Evolutionary conservation across 2,329 filamentous ascomycete species (phyloP).

Genomic region (Venturia asperata): DNA sequence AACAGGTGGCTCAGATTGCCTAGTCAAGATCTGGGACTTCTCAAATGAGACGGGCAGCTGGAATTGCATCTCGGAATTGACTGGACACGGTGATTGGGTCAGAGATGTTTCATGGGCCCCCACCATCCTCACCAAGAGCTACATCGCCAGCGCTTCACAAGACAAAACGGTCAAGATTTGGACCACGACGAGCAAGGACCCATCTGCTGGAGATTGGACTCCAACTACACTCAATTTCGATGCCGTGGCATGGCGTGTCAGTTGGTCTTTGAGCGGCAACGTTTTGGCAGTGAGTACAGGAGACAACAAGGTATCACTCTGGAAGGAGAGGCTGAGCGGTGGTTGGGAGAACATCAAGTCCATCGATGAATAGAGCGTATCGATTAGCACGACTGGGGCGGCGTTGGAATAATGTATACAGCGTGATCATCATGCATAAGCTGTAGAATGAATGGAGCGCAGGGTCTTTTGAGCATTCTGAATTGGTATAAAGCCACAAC

Average conservation of each 20-base stretch:
- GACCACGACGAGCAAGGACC: constrained; percentile 50
- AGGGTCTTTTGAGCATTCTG: background rate
- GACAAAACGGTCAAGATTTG: constrained; percentile 97
- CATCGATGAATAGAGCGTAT: constrained; percentile 66
- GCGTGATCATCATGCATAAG: background rate
- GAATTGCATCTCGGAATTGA: constrained; percentile 56
- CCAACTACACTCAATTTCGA: constrained; percentile 83
- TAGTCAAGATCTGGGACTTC: constrained; percentile 88
- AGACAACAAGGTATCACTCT: constrained; percentile 94
- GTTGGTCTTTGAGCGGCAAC: constrained; percentile 96
- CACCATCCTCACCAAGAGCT: constrained; percentile 88
- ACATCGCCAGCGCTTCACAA: constrained; percentile 91
- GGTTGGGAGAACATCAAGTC: constrained; percentile 98
- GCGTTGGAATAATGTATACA: background rate
- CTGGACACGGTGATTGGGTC: constrained; percentile 92
- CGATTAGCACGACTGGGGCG: background rate
- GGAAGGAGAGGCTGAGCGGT: constrained; percentile 96
- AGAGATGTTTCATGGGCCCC: constrained; percentile 96
- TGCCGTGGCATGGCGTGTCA: constrained; percentile 86
- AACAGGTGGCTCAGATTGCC: constrained; percentile 88
- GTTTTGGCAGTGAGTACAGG: constrained; percentile 87
- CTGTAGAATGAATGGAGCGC: background rate
- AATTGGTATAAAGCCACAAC: background rate
- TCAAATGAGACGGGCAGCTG: constrained; percentile 39
- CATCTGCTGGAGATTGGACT: constrained; percentile 58